Evolutionary conservation across 495 filamentous ascomycete genomes (phyloP).

Genomic region (Extremus antarcticus): DNA sequence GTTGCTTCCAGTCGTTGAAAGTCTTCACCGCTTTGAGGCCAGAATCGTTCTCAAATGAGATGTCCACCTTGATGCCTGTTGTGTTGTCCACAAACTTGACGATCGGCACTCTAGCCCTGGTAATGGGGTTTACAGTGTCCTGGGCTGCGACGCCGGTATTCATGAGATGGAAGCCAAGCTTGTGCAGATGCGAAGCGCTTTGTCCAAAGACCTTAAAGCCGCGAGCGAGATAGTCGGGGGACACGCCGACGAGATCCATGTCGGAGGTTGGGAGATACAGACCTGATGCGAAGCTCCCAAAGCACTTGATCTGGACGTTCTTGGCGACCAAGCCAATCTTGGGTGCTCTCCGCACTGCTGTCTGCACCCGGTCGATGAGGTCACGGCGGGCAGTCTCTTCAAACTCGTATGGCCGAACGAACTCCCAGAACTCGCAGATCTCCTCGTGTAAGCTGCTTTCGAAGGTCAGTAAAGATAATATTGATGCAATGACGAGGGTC

Average conservation of each 20-base stretch:
- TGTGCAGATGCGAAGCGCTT: constrained; percentile 32
- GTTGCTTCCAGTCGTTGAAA: constrained; percentile 63
- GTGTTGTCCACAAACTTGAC: constrained; percentile 70
- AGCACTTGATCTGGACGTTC: constrained; percentile 45
- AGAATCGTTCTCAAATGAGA: constrained; percentile 86
- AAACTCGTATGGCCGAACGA: constrained; percentile 61
- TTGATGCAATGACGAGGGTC: too few species aligned
- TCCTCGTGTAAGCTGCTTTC: constrained; percentile 64
- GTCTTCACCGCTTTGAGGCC: constrained; percentile 69
- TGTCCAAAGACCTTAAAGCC: constrained; percentile 37
- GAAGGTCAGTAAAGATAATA: background rate
- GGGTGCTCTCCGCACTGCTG: constrained; percentile 41
- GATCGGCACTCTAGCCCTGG: constrained; percentile 76
- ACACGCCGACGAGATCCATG: constrained; percentile 85
- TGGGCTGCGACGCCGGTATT: constrained; percentile 37
- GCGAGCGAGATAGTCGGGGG: constrained; percentile 42
- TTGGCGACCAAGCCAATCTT: background rate
- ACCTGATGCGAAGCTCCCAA: constrained; percentile 85
- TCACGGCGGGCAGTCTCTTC: constrained; percentile 64
- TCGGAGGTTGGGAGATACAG: constrained; percentile 86
- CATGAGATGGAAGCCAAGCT: constrained; percentile 43
- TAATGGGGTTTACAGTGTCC: constrained; percentile 51
- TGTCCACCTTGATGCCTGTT: constrained; percentile 69
- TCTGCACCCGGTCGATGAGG: constrained; percentile 53
- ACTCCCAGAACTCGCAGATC: constrained; percentile 79